Evolutionary conservation across 495 filamentous ascomycete genomes (phyloP).

Genomic region (Daldinia concentrica): DNA sequence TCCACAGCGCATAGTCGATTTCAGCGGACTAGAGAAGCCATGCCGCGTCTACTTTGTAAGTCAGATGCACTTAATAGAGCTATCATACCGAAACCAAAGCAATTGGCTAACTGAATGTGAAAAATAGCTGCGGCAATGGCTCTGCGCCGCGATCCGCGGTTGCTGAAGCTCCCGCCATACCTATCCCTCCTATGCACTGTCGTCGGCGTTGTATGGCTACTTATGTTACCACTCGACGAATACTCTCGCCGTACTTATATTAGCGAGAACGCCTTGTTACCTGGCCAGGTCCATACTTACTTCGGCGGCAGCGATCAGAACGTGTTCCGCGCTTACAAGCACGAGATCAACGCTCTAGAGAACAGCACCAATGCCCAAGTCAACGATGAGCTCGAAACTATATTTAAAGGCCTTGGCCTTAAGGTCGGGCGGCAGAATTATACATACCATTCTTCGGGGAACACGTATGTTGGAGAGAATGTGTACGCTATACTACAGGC

Average conservation of each 20-base stretch:
- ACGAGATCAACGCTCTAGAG: slow-evolving; percentile 75
- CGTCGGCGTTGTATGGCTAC: slow-evolving; percentile 89
- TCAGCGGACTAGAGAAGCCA: slow-evolving; percentile 24
- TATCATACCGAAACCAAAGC: background rate
- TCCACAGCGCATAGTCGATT: slow-evolving; percentile 6
- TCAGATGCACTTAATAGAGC: background rate
- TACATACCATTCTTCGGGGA: slow-evolving; percentile 80
- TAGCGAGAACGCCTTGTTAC: slow-evolving; percentile 95
- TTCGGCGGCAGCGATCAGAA: slow-evolving; percentile 96
- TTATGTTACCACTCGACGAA: slow-evolving; percentile 89
- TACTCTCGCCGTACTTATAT: slow-evolving; percentile 96
- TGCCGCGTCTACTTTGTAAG: slow-evolving; percentile 50
- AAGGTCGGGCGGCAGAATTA: slow-evolving; percentile 84
- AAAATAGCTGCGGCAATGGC: slow-evolving; percentile 56
- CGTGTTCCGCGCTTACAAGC: slow-evolving; percentile 89
- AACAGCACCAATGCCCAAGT: slow-evolving; percentile 63
- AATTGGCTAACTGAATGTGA: slow-evolving; percentile 23
- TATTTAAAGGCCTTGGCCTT: slow-evolving; percentile 78
- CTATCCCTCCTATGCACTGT: slow-evolving; percentile 87
- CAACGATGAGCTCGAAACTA: slow-evolving; percentile 74
- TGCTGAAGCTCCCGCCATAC: slow-evolving; percentile 80
- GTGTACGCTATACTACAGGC: slow-evolving; percentile 95
- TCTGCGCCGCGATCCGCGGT: slow-evolving; percentile 71
- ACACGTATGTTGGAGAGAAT: slow-evolving; percentile 83
- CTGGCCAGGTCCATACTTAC: slow-evolving; percentile 96